A percentile compares a stretch with the other conserved stretches of the same genome.
phyloP scores from a whole-genome alignment of 2,329 filamentous ascomycete genomes.

The Neonectria magnoliae region DNA sequence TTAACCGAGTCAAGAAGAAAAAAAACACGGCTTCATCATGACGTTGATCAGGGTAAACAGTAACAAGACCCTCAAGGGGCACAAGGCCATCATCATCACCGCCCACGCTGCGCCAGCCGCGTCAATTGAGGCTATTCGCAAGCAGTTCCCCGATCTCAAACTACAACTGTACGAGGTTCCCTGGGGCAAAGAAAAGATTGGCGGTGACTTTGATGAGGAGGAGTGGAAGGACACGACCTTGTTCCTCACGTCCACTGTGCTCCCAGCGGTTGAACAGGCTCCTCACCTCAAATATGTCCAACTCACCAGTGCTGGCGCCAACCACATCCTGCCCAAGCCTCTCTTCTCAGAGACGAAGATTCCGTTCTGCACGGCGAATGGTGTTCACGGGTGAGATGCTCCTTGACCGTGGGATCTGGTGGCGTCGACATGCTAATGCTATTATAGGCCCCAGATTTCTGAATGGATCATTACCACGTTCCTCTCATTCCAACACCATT shows the following conservation, averaged over 20 bases:
- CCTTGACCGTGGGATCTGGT: rapidly evolving
- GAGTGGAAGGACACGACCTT: constrained; percentile 62
- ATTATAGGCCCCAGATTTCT: constrained; percentile 61
- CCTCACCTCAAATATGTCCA: constrained; percentile 63
- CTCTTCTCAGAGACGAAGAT: constrained; percentile 62
- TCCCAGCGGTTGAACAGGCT: constrained; percentile 56
- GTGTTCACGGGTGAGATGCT: constrained; percentile 62
- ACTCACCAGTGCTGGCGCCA: constrained; percentile 64
- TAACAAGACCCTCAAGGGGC: constrained; percentile 56
- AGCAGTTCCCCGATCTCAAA: constrained; percentile 56
- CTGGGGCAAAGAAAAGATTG: constrained; percentile 42
- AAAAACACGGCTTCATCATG: constrained; percentile 17
- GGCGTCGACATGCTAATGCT: background rate
- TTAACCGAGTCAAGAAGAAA: background rate
- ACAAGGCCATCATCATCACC: constrained; percentile 58
- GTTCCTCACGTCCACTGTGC: constrained; percentile 53
- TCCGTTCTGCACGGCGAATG: constrained; percentile 64
- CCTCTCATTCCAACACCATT: constrained; percentile 58
- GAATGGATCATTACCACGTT: constrained; percentile 67
- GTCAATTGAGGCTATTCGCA: constrained; percentile 50
- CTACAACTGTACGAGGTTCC: constrained; percentile 46
- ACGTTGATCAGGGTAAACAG: constrained; percentile 27
- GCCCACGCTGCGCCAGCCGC: constrained; percentile 45
- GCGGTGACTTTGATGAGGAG: constrained; percentile 42
- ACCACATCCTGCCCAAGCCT: constrained; percentile 57